phyloP scores from a whole-genome alignment of 345 rosid species.

The Toxicodendron radicans region DNA sequence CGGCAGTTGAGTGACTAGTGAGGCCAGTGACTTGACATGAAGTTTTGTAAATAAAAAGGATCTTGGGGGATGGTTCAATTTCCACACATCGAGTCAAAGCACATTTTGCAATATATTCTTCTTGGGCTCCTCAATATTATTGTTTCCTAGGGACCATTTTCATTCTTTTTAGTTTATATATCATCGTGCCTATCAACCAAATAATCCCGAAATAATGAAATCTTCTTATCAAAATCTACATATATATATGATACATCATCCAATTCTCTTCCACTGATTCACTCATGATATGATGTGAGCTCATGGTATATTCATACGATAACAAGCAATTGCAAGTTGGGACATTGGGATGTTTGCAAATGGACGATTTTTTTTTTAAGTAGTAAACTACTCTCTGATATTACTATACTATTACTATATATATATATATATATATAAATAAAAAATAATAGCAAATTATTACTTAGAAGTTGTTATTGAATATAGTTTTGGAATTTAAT shows the following conservation, averaged over 20 bases:
- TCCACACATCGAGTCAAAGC: constrained; percentile 21
- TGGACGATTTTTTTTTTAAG: too few species aligned
- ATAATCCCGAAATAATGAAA: constrained; percentile 3
- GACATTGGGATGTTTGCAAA: too few species aligned
- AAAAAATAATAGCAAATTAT: too few species aligned
- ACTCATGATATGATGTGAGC: too few species aligned
- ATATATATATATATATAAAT: too few species aligned
- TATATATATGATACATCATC: too few species aligned
- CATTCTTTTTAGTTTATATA: neutral
- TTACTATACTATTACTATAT: too few species aligned
- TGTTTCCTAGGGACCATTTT: constrained; percentile 23
- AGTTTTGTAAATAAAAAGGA: neutral
- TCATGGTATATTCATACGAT: too few species aligned
- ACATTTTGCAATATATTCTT: constrained; percentile 30
- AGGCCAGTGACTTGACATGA: constrained; percentile 4
- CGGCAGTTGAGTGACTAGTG: neutral
- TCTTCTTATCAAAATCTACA: neutral
- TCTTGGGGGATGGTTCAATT: neutral
- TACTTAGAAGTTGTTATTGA: too few species aligned
- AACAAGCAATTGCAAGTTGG: too few species aligned
- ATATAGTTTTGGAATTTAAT: neutral
- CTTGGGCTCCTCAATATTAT: constrained; percentile 25
- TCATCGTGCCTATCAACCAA: neutral
- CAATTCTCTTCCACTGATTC: too few species aligned
- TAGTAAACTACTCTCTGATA: too few species aligned